Evolutionary conservation across 805 yeast genomes (phyloP).

Genomic region (Lipomyces yamanashiensis): DNA sequence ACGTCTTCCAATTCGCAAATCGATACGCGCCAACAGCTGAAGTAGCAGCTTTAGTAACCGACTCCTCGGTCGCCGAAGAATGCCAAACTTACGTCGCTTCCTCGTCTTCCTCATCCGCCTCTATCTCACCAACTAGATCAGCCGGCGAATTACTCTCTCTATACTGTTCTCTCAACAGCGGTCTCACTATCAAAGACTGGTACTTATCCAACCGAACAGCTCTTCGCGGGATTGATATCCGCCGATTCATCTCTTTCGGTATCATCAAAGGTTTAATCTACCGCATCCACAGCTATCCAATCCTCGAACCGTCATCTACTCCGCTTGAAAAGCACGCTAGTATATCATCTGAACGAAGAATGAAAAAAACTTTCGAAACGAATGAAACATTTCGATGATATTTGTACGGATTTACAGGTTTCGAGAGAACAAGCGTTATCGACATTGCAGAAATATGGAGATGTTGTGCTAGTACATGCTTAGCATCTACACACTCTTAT

Average conservation of each 20-base stretch:
- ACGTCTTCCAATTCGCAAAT: constrained; percentile 86
- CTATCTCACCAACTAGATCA: constrained; percentile 41
- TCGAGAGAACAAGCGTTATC: constrained; percentile 21
- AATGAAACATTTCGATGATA: constrained; percentile 46
- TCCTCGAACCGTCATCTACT: constrained; percentile 46
- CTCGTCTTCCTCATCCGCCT: not conserved
- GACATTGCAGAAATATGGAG: constrained; percentile 26
- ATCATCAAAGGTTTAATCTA: constrained; percentile 79
- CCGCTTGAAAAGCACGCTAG: constrained; percentile 26
- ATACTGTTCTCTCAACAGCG: constrained; percentile 78
- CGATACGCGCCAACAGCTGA: constrained; percentile 87
- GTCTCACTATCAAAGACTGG: constrained; percentile 81
- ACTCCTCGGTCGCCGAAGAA: constrained; percentile 69
- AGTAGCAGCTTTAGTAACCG: constrained; percentile 68
- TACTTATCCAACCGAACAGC: constrained; percentile 64
- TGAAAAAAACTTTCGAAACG: constrained; percentile 14
- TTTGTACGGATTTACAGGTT: constrained; percentile 67
- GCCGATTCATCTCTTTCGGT: constrained; percentile 88
- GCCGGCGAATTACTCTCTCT: constrained; percentile 70
- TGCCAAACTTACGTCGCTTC: constrained; percentile 76
- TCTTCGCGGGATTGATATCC: constrained; percentile 71
- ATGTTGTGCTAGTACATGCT: constrained; percentile 27
- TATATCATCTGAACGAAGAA: constrained; percentile 24
- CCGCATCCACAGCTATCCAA: constrained; percentile 77
- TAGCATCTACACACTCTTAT: constrained; percentile 1